phyloP scores from a whole-genome alignment of 2,329 filamentous ascomycete genomes.

The Hypoxylon sp. region DNA sequence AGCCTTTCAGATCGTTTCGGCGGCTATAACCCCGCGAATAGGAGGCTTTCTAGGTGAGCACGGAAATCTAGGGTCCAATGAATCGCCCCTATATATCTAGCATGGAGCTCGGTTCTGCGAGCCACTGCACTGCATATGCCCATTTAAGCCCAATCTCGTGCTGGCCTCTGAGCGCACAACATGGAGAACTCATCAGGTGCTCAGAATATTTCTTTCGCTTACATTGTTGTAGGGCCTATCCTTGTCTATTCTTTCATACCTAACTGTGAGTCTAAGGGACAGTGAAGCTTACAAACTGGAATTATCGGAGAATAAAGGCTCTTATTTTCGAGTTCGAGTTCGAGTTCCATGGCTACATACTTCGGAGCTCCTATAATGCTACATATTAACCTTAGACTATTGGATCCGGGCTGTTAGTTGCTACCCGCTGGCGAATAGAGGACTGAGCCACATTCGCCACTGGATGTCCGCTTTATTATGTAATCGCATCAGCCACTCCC shows the following conservation, averaged over 20 bases:
- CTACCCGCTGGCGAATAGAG: not conserved
- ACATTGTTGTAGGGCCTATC: not conserved
- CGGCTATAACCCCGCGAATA: constrained; percentile 39
- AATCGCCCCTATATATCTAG: constrained; percentile 29
- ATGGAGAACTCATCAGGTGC: constrained; percentile 4
- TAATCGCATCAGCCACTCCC: not conserved
- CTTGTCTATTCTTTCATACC: not conserved
- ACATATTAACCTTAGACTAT: not conserved
- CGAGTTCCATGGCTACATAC: not conserved
- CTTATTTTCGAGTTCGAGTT: not conserved
- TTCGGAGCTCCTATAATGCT: not conserved
- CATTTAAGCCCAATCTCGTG: constrained; percentile 1
- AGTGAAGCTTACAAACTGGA: not conserved
- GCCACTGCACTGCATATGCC: constrained; percentile 23
- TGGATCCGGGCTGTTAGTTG: not conserved
- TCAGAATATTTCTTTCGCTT: not conserved
- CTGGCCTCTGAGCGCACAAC: constrained; percentile 12
- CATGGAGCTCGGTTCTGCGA: constrained; percentile 32
- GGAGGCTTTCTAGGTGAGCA: constrained; percentile 2
- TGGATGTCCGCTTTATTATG: not conserved
- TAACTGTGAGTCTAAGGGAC: not conserved
- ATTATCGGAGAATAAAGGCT: not conserved
- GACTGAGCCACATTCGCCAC: not conserved
- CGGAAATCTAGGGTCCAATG: constrained; percentile 29
- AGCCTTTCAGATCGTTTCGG: not conserved